Evolutionary conservation across 1,284 basidiomycete genomes (phyloP).

Genomic region (Moesziomyces sp.): DNA sequence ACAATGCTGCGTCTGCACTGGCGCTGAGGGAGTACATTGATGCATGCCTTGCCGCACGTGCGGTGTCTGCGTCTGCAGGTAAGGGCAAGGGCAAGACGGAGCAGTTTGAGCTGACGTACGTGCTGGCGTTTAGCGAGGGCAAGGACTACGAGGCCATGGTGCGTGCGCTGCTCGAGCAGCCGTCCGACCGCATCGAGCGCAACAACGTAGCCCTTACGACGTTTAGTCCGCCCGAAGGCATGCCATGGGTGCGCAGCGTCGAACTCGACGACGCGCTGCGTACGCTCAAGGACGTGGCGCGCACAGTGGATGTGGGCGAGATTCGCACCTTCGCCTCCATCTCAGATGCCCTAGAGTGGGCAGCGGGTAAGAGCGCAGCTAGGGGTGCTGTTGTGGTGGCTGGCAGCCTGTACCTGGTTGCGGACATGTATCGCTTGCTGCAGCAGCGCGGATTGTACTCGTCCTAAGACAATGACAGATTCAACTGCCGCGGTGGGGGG

Average conservation of each 20-base stretch:
- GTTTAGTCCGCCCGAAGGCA: slow-evolving; percentile 65
- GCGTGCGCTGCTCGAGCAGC: slow-evolving; percentile 25
- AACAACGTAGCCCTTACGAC: slow-evolving; percentile 56
- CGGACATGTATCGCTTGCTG: slow-evolving; percentile 54
- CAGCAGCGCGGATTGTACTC: slow-evolving; percentile 4
- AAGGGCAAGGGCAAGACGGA: slow-evolving; percentile 6
- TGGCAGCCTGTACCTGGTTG: slow-evolving; percentile 64
- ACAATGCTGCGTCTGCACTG: slow-evolving; percentile 85
- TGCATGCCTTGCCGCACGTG: slow-evolving; percentile 31
- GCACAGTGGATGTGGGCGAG: slow-evolving; percentile 20
- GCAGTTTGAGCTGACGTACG: slow-evolving; percentile 48
- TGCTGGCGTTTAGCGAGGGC: slow-evolving; percentile 61
- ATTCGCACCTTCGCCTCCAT: slow-evolving; percentile 23
- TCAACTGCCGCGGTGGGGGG: neutral
- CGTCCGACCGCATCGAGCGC: slow-evolving; percentile 7
- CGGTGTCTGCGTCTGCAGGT: neutral
- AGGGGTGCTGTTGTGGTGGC: slow-evolving; percentile 52
- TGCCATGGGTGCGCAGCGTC: slow-evolving; percentile 62
- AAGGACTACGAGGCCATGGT: slow-evolving; percentile 60
- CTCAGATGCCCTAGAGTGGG: slow-evolving; percentile 44
- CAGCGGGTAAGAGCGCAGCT: neutral
- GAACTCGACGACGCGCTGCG: slow-evolving; percentile 15
- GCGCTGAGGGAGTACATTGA: slow-evolving; percentile 80
- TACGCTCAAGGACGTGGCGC: slow-evolving; percentile 7
- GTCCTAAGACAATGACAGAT: neutral